Conservation (phyloP, 1,284 basidiomycete species). For the Pyrrhoderma lamaoense region DNA sequence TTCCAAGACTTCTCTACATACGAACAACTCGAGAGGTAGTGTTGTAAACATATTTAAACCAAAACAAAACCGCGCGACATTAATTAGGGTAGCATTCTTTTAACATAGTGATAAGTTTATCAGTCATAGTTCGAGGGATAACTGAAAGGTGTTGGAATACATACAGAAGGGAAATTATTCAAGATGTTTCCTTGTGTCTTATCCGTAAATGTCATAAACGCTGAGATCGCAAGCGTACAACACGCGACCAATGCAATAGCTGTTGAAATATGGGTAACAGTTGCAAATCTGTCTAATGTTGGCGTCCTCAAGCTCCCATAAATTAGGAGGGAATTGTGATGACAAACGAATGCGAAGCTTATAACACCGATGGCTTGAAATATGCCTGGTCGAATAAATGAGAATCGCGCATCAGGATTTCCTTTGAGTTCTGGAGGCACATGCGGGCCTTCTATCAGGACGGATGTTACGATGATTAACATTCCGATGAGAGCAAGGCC, state of each 20-base stretch:
- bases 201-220: conserved; percentile 90
- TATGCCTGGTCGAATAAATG: conserved; percentile 68
- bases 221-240: conserved; percentile 81
- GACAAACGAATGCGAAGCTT: conserved; percentile 91
- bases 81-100: conserved; percentile 79
- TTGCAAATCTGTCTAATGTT: conserved; percentile 90
- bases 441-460: conserved; percentile 80
- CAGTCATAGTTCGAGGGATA: background rate
- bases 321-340: conserved; percentile 90
- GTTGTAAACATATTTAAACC: conserved; percentile 99
- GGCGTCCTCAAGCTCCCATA: conserved; percentile 91
- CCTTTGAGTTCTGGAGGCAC: conserved; percentile 79
- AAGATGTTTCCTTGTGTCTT: conserved; percentile 91
- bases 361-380: conserved; percentile 94
- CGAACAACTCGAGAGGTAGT: conserved; percentile 86
- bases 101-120: background rate
- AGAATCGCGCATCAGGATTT: conserved; percentile 61
- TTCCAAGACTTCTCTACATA: conserved; percentile 92
- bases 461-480: conserved; percentile 87
- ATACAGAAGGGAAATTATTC: conserved; percentile 80
- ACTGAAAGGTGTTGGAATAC: conserved; percentile 19
- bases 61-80: conserved; percentile 92
- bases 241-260: conserved; percentile 76
- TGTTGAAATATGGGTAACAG: conserved; percentile 90
- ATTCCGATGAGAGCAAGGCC: conserved; percentile 87